Evolutionary conservation across 768 basidiomycete genomes (phyloP).

Genomic region (Rhizopogon roseolus): DNA sequence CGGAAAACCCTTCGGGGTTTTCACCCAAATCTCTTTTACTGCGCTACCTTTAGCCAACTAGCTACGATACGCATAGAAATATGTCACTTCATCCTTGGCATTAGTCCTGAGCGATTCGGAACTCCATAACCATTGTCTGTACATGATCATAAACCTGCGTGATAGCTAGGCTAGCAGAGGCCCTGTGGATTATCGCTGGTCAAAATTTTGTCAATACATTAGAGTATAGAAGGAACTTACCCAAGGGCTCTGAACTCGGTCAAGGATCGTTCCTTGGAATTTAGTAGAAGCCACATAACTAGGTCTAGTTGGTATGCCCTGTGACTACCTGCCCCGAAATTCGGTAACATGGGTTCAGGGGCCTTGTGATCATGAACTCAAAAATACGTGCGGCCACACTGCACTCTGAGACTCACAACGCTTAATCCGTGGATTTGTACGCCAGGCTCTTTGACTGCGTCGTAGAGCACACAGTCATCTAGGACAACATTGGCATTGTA

Average conservation of each 20-base stretch:
- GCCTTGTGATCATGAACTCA: slow-evolving; percentile 20
- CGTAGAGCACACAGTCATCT: slow-evolving; percentile 19
- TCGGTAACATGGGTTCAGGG: slow-evolving; percentile 42
- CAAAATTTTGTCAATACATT: too few species aligned
- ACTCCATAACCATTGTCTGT: slow-evolving; percentile 13
- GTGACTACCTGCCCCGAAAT: slow-evolving; percentile 40
- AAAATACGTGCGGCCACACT: neutral
- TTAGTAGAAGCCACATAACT: slow-evolving; percentile 41
- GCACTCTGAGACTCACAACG: neutral
- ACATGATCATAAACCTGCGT: slow-evolving; percentile 25
- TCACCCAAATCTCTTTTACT: too few species aligned
- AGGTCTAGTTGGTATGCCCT: slow-evolving; percentile 40
- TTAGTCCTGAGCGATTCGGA: too few species aligned
- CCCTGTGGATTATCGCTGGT: slow-evolving; percentile 5
- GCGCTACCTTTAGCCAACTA: too few species aligned
- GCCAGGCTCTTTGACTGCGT: slow-evolving; percentile 5
- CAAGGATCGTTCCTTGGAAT: slow-evolving; percentile 39
- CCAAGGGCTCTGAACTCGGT: too few species aligned
- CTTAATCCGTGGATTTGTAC: neutral
- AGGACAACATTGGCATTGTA: neutral
- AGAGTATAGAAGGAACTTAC: too few species aligned
- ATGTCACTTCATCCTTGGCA: too few species aligned
- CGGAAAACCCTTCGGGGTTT: too few species aligned
- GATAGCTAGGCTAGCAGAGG: slow-evolving; percentile 13
- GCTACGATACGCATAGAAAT: too few species aligned